Conservation (phyloP, 371 early-diverging fungal genomes). For the Phascolomyces articulosus region DNA sequence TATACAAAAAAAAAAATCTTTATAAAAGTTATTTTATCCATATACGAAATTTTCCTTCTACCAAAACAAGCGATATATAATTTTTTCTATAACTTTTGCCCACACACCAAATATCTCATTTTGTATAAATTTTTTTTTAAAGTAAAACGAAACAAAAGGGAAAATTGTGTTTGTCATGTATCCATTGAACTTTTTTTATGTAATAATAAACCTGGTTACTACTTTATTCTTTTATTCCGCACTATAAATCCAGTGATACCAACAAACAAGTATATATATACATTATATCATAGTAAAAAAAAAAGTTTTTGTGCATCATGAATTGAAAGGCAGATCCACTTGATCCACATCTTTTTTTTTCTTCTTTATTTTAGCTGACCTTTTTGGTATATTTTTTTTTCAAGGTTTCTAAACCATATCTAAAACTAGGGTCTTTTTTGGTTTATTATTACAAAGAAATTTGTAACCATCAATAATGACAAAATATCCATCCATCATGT, state of each 20-base stretch:
- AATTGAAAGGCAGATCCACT: neutral
- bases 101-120: neutral
- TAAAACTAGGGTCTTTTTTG: too few species aligned
- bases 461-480: too few species aligned
- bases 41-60: neutral
- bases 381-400: neutral
- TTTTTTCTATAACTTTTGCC: neutral
- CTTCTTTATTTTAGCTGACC: neutral
- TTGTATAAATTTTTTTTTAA: neutral
- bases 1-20: slow-evolving; percentile 1
- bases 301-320: slow-evolving; percentile 1
- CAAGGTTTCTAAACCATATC: neutral
- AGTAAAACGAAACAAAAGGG: neutral
- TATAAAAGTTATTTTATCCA: neutral
- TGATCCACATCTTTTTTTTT: neutral
- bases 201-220: too few species aligned
- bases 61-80: neutral
- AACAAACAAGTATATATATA: too few species aligned
- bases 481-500: too few species aligned
- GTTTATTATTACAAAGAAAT: too few species aligned
- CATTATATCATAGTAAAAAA: neutral
- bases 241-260: neutral
- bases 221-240: neutral
- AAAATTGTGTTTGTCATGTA: too few species aligned
- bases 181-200: too few species aligned